Evolutionary conservation across 2,329 filamentous ascomycete species (phyloP), one percentile per base, ranked within the genome.

Genomic region (Aspergillus tamarii): DNA sequence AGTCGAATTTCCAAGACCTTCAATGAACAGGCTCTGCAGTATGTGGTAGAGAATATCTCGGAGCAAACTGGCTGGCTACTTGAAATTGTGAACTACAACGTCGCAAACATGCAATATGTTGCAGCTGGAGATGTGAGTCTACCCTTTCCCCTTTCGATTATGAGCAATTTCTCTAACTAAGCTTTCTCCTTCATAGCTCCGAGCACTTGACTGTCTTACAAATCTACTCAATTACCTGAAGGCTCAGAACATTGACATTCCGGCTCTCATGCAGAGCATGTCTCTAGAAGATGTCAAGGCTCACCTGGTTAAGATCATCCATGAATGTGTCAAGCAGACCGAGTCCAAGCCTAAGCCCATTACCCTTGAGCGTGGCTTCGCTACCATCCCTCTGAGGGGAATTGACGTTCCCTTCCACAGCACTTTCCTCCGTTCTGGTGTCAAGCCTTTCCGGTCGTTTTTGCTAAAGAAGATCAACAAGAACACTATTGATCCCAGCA

Each of bases 401-500:
- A 99, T 99, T 72, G 95, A 99, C 74, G 96, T 98, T 76, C 95
- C 95, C 52, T 99, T 99, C 92, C 95, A 99, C 86, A 95, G 91
- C 72, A 99, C 95, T 21, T 99, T 99, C 86, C 83, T 99, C 82
- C 92, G 96, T 61, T 97, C 93, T 45, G 96, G 95, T 73, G 95
- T 99, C 80, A 99, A 99, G 86, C 95, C 96, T 54, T 99, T 99
- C 93, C 88, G 95, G 70, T 94, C 90, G 52, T 99, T 99, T 88
- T 81, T 99, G 77, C 90, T 98, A 73, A 99, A 98, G 91, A 99
- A 99, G 88, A 98, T 99, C 84, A 93, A 98, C 87, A 97, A 96
- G 88, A 97, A 94, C 28, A 96, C 92, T 60, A 98, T 99, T 78
- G 95, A 99, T 78, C 95, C 95, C 6, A 91, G 92, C 78, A 98